phyloP scores from a whole-genome alignment of 2,329 filamentous ascomycete species.

The Emmonsiellopsis sp. region DNA sequence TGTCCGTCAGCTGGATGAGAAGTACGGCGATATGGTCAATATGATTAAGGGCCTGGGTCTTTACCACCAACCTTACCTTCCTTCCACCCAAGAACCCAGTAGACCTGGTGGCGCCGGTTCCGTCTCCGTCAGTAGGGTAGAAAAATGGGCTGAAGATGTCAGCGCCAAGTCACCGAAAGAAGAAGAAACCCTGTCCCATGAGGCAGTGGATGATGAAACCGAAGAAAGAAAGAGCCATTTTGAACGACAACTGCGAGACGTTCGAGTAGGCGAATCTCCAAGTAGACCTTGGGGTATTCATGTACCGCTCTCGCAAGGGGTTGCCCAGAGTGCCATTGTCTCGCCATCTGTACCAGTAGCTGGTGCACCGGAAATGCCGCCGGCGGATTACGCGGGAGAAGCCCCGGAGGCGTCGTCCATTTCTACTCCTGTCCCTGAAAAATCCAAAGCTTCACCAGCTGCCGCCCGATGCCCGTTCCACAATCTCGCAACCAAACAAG shows the following conservation, averaged over 20 bases:
- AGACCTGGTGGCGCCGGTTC: slow-evolving; percentile 21
- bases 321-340: slow-evolving; percentile 20
- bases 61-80: slow-evolving; percentile 81
- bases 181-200: slow-evolving; percentile 15
- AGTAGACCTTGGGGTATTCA: slow-evolving; percentile 88
- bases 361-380: slow-evolving; percentile 12
- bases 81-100: slow-evolving; percentile 43
- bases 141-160: slow-evolving; percentile 77
- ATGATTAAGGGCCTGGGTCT: slow-evolving; percentile 89
- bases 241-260: slow-evolving; percentile 74
- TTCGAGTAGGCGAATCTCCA: slow-evolving; percentile 87
- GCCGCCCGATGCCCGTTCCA: slow-evolving; percentile 28
- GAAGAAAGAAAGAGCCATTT: slow-evolving; percentile 64
- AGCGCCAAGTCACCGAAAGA: slow-evolving; percentile 44
- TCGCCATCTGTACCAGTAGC: slow-evolving; percentile 16
- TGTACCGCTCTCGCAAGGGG: slow-evolving; percentile 53
- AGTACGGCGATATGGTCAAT: slow-evolving; percentile 82
- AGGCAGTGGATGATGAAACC: slow-evolving; percentile 35
- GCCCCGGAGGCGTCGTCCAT: slow-evolving; percentile 9
- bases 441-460: slow-evolving; percentile 12
- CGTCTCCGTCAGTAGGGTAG: slow-evolving; percentile 60
- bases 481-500: slow-evolving; percentile 15
- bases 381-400: slow-evolving; percentile 10
- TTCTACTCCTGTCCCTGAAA: slow-evolving; percentile 3
- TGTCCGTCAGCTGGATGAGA: slow-evolving; percentile 80